Percentiles rank a stretch among this genome's conserved stretches.
Conservation (phyloP, 2,329 filamentous ascomycete genomes). For the Orbilia ellipsospora region DNA sequence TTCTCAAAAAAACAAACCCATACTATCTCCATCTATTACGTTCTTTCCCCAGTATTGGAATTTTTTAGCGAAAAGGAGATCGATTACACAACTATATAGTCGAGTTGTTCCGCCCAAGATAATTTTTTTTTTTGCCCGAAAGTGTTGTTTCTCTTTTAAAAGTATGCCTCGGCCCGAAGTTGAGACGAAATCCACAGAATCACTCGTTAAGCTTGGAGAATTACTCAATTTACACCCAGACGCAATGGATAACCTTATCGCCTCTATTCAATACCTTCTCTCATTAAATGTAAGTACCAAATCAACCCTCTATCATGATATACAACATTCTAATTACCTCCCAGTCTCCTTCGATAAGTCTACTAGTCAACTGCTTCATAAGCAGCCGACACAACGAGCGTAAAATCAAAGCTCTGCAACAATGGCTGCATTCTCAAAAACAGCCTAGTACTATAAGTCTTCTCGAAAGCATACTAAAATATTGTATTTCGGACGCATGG, state of each 20-base stretch:
- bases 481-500: constrained; percentile 46
- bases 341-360: constrained; percentile 37
- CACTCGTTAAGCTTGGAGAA: constrained; percentile 30
- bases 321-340: neutral
- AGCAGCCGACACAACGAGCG: neutral
- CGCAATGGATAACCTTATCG: constrained; percentile 37
- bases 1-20: neutral
- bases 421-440: constrained; percentile 21
- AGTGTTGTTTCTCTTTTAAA: neutral
- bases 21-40: neutral
- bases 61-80: too few relatives aligned
- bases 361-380: constrained; percentile 25
- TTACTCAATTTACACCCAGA: constrained; percentile 36
- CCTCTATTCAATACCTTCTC: constrained; percentile 39
- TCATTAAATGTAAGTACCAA: constrained; percentile 39
- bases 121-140: neutral
- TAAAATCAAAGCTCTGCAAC: constrained; percentile 13
- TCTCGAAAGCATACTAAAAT: constrained; percentile 39
- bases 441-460: constrained; percentile 17
- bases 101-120: neutral
- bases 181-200: constrained; percentile 29
- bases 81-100: too few relatives aligned
- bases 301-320: too few relatives aligned
- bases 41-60: neutral
- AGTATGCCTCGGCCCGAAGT: constrained; percentile 13